A percentile compares a stretch with the other conserved stretches of the same genome.
phyloP scores from a whole-genome alignment of 2,329 filamentous ascomycete genomes.

The Botrytis fragariae region DNA sequence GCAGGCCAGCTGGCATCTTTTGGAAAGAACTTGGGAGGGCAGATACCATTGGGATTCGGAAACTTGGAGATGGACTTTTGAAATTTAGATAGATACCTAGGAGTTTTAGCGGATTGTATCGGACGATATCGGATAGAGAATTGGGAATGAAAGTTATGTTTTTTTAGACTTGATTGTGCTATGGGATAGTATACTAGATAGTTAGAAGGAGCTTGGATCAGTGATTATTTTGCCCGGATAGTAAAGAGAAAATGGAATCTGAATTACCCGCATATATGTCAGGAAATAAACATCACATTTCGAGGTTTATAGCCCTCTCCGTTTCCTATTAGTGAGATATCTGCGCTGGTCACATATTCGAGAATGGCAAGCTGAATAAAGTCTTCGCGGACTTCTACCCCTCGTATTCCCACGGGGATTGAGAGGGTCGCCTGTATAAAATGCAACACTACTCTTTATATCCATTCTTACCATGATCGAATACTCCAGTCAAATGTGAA shows the following conservation, averaged over 20 bases:
- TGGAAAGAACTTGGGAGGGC: slow-evolving; percentile 6
- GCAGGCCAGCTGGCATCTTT: background rate
- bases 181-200: background rate
- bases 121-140: background rate
- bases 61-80: background rate
- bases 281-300: background rate
- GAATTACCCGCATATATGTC: background rate
- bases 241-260: background rate
- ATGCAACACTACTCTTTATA: no score
- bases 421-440: no score
- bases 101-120: background rate
- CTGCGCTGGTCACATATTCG: background rate
- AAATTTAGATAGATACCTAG: slow-evolving; percentile 16
- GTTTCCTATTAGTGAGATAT: background rate
- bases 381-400: background rate
- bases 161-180: background rate
- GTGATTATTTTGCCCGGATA: background rate
- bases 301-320: background rate
- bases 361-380: background rate
- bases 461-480: no score
- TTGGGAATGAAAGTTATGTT: background rate
- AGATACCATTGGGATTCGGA: slow-evolving; percentile 9
- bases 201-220: background rate
- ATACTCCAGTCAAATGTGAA: no score
- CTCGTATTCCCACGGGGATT: no score